These are phyloP conservation scores for Lentinus brumalis DNA, from an alignment of 768 basidiomycete species.

Conservation along the genomic window DNA sequence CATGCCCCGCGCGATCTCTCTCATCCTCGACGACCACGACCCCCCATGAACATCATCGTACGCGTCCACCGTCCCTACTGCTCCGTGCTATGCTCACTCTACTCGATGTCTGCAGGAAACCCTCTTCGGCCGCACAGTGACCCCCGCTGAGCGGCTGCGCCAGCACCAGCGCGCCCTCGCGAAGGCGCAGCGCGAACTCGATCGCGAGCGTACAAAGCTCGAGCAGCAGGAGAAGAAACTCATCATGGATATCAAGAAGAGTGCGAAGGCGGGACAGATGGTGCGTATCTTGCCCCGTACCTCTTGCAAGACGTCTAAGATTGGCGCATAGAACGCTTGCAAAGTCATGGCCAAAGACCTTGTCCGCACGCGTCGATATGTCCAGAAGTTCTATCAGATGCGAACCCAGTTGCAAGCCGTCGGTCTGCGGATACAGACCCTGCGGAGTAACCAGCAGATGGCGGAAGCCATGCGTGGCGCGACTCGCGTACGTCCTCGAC, in stretches of 20 bases:
- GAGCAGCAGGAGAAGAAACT: constrained; percentile 98
- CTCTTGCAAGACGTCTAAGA: constrained; percentile 8
- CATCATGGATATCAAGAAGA: constrained; percentile 92
- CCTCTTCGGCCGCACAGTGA: constrained; percentile 91
- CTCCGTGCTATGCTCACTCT: constrained; percentile 5
- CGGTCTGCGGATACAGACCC: constrained; percentile 90
- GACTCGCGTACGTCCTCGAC: constrained; percentile 69
- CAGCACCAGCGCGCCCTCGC: constrained; percentile 96
- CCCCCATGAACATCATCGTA: constrained; percentile 79
- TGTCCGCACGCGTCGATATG: constrained; percentile 90
- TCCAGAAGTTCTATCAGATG: constrained; percentile 99
- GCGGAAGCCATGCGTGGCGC: constrained; percentile 99
- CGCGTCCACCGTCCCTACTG: constrained; percentile 26
- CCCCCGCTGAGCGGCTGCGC: constrained; percentile 94
- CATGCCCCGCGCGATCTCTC: neutral
- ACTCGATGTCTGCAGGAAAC: constrained; percentile 65
- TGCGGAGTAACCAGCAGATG: constrained; percentile 98
- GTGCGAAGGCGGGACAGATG: constrained; percentile 93
- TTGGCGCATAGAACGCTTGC: constrained; percentile 79
- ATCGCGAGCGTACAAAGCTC: constrained; percentile 91
- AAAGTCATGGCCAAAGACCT: constrained; percentile 99
- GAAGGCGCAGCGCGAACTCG: constrained; percentile 97
- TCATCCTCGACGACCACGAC: constrained; percentile 17
- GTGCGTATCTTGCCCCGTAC: constrained; percentile 43
- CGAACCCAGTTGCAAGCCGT: constrained; percentile 97